These are phyloP conservation scores for Rhodosporidiobolus odoratus DNA, from an alignment of 768 basidiomycete genomes.

Conservation along the genomic window DNA sequence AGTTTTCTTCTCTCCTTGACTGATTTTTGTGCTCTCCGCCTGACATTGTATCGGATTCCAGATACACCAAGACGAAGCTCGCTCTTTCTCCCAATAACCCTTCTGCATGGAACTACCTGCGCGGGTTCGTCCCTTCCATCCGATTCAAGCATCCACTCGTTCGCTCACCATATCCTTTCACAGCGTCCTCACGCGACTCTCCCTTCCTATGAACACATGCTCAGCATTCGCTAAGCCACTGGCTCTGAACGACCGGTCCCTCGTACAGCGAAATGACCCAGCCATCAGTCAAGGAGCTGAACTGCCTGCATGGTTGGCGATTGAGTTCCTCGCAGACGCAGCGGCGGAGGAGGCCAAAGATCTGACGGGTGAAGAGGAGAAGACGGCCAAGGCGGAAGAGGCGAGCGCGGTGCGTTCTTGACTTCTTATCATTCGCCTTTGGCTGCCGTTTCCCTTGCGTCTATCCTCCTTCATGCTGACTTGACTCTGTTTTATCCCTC, in stretches of 20 bases:
- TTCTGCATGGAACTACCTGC: conserved; percentile 94
- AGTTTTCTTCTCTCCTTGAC: conserved; percentile 44
- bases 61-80: conserved; percentile 77
- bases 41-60: conserved; percentile 43
- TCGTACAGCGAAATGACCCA: conserved; percentile 46
- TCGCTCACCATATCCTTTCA: neutral
- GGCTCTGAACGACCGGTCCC: conserved; percentile 45
- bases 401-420: conserved; percentile 18
- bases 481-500: neutral
- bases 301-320: conserved; percentile 68
- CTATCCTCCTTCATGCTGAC: neutral
- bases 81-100: conserved; percentile 83
- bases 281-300: conserved; percentile 70
- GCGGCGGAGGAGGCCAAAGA: conserved; percentile 7
- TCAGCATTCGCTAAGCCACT: conserved; percentile 64
- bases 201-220: conserved; percentile 57
- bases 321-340: conserved; percentile 68
- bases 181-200: conserved; percentile 60
- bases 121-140: conserved; percentile 50
- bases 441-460: neutral
- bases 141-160: neutral
- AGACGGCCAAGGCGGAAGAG: conserved; percentile 9
- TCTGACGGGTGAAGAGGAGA: neutral
- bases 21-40: neutral
- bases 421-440: neutral